These are phyloP conservation scores for Aspergillus aculeatinus DNA, from an alignment of 2,329 filamentous ascomycete species.

Conservation along the genomic window DNA sequence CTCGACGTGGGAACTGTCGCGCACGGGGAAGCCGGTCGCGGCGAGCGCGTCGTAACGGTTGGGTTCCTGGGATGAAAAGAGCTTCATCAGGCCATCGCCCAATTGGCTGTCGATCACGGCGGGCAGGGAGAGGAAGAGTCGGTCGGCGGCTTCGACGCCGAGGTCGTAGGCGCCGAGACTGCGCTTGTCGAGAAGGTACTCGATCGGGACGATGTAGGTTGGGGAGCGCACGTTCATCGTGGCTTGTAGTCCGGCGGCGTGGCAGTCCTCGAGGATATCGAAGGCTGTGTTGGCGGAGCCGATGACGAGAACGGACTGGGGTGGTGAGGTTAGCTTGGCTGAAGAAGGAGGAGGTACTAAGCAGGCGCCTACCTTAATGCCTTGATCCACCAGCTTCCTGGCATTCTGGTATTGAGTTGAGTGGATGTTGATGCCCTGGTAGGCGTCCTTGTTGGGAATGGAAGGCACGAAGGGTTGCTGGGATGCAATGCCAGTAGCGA, in stretches of 20 bases:
- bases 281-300: slow-evolving; percentile 51
- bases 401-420: slow-evolving; percentile 16
- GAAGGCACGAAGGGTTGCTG: slow-evolving; percentile 17
- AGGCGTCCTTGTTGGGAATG: slow-evolving; percentile 13
- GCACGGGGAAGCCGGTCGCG: slow-evolving; percentile 39
- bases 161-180: slow-evolving; percentile 29
- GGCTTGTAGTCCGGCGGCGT: slow-evolving; percentile 40
- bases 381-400: slow-evolving; percentile 10
- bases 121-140: background rate
- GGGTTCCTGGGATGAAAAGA: slow-evolving; percentile 30
- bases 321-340: background rate
- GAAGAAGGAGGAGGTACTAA: background rate
- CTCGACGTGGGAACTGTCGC: slow-evolving; percentile 29
- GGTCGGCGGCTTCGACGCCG: slow-evolving; percentile 13
- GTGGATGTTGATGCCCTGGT: slow-evolving; percentile 17
- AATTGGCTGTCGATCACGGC: slow-evolving; percentile 13
- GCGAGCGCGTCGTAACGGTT: slow-evolving; percentile 36
- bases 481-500: slow-evolving; percentile 20
- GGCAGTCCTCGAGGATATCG: slow-evolving; percentile 50
- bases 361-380: slow-evolving; percentile 10
- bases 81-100: slow-evolving; percentile 18
- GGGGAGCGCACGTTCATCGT: slow-evolving; percentile 48
- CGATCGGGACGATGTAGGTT: slow-evolving; percentile 33
- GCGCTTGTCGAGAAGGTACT: slow-evolving; percentile 22
- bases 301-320: slow-evolving; percentile 44